Evolutionary conservation across 164 flowering plant species (phyloP).

Genomic region (Cinnamomum chago): DNA sequence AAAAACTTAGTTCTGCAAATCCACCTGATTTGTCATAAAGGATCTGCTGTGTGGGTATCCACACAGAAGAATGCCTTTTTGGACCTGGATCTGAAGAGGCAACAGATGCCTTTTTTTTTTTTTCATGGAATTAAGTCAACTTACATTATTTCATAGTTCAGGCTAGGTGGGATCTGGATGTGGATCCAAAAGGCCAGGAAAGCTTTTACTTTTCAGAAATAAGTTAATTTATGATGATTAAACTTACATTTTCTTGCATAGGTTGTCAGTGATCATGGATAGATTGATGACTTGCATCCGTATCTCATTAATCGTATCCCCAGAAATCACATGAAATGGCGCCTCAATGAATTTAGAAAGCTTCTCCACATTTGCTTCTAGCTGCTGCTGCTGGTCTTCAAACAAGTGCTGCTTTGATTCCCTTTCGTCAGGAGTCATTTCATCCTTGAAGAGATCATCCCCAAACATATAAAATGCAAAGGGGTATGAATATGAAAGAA

Average conservation of each 20-base stretch:
- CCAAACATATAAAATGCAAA: slow-evolving; percentile 69
- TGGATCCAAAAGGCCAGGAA: too few species aligned
- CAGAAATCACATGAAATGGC: slow-evolving; percentile 30
- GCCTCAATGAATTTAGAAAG: slow-evolving; percentile 46
- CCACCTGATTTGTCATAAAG: not conserved
- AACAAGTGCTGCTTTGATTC: slow-evolving; percentile 47
- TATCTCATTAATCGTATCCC: slow-evolving; percentile 29
- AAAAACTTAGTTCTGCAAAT: not conserved
- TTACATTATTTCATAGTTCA: too few species aligned
- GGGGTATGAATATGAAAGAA: slow-evolving; percentile 54
- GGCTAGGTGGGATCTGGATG: too few species aligned
- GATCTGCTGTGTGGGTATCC: too few species aligned
- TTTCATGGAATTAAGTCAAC: too few species aligned
- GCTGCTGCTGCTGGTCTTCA: slow-evolving; percentile 62
- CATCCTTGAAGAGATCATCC: slow-evolving; percentile 46
- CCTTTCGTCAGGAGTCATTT: slow-evolving; percentile 36
- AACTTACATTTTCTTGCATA: slow-evolving; percentile 53
- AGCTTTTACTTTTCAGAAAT: too few species aligned
- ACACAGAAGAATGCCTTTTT: too few species aligned
- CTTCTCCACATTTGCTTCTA: slow-evolving; percentile 51
- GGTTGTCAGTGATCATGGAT: slow-evolving; percentile 33
- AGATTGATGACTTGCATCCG: slow-evolving; percentile 50
- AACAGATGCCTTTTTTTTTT: too few species aligned
- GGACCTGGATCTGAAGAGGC: too few species aligned
- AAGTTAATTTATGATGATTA: not conserved